These are phyloP conservation scores for Parasarocladium wereldwijsianum DNA, from an alignment of 2,329 filamentous ascomycete genomes.

Conservation along the genomic window DNA sequence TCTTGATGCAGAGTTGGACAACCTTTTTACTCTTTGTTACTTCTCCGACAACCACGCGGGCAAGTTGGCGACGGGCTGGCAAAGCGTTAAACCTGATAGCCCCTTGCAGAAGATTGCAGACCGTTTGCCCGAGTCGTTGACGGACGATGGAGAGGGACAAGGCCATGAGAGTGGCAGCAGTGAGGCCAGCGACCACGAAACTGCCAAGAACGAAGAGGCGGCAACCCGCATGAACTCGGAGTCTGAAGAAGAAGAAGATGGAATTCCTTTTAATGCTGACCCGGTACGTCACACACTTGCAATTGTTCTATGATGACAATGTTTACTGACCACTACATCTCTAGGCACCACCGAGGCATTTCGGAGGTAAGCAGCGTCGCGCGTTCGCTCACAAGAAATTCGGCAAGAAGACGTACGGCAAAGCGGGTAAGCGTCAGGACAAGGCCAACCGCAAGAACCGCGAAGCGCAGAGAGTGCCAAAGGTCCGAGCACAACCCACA, in stretches of 20 bases:
- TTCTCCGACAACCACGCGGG: slow-evolving; percentile 38
- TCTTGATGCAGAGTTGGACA: slow-evolving; percentile 49
- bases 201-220: slow-evolving; percentile 14
- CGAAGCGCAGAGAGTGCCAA: slow-evolving; percentile 17
- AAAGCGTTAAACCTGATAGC: slow-evolving; percentile 37
- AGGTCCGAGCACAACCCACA: slow-evolving; percentile 19
- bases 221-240: slow-evolving; percentile 45
- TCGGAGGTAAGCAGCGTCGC: slow-evolving; percentile 4
- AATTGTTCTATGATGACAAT: no score
- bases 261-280: no score
- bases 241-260: slow-evolving; percentile 38
- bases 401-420: slow-evolving; percentile 27
- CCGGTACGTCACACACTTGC: no score
- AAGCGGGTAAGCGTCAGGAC: slow-evolving; percentile 32
- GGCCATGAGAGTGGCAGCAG: slow-evolving; percentile 33
- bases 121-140: slow-evolving; percentile 26
- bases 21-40: slow-evolving; percentile 65
- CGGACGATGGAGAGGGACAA: slow-evolving; percentile 23
- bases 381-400: slow-evolving; percentile 34
- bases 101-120: slow-evolving; percentile 37
- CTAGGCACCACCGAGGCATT: slow-evolving; percentile 8
- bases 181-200: slow-evolving; percentile 34
- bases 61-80: slow-evolving; percentile 57
- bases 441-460: slow-evolving; percentile 24
- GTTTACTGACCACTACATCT: slow-evolving; percentile 5